Conservation (phyloP, 1,284 basidiomycete genomes). For the Butyriboletus appendiculatus region DNA sequence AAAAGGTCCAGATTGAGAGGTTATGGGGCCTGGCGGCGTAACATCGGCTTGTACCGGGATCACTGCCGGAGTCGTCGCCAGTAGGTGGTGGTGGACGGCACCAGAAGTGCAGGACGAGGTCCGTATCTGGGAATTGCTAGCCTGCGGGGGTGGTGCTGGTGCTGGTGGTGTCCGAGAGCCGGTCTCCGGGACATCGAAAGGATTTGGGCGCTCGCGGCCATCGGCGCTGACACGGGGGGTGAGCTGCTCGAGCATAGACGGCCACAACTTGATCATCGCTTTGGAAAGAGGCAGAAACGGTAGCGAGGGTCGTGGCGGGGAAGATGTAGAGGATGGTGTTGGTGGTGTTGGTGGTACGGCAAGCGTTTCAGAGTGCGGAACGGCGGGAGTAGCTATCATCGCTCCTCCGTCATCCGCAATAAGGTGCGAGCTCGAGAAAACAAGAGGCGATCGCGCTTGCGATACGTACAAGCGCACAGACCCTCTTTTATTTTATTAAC, state of each 20-base stretch:
- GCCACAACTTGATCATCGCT: constrained; percentile 70
- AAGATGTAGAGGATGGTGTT: constrained; percentile 6
- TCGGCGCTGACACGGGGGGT: constrained; percentile 64
- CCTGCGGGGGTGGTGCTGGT: background rate
- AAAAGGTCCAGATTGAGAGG: constrained; percentile 44
- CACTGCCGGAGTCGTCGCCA: constrained; percentile 32
- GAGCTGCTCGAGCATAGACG: constrained; percentile 64
- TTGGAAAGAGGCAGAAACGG: constrained; percentile 24
- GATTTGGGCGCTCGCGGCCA: constrained; percentile 60
- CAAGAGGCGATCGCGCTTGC: background rate
- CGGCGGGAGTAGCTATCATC: constrained; percentile 9
- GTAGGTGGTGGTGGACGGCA: constrained; percentile 42
- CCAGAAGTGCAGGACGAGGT: constrained; percentile 4
- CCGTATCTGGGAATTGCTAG: constrained; percentile 13
- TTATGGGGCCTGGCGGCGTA: constrained; percentile 39
- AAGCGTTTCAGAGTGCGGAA: constrained; percentile 21
- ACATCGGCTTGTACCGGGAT: constrained; percentile 33
- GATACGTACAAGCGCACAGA: constrained; percentile 11
- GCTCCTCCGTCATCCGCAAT: constrained; percentile 17
- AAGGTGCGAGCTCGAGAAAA: constrained; percentile 4
- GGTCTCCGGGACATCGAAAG: constrained; percentile 55
- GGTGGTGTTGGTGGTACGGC: constrained; percentile 14
- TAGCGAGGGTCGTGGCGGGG: constrained; percentile 23
- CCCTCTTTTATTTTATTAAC: background rate
- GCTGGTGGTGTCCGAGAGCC: constrained; percentile 6